These are phyloP conservation scores for Amanita thiersii DNA, from an alignment of 768 basidiomycete genomes.

Conservation along the genomic window DNA sequence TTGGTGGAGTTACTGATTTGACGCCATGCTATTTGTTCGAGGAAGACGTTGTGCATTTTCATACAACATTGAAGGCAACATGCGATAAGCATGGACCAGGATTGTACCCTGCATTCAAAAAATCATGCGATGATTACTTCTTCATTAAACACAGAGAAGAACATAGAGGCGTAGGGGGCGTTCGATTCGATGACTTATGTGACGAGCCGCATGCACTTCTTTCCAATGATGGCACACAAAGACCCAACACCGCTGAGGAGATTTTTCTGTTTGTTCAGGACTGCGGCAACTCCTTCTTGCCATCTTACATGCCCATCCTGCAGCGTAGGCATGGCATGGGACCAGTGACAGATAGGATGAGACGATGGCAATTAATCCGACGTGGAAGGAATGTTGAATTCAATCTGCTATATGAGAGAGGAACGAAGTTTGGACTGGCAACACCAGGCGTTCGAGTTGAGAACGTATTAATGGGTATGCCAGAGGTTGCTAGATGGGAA, in stretches of 20 bases:
- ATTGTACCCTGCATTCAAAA: slow-evolving; percentile 77
- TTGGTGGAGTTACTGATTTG: slow-evolving; percentile 91
- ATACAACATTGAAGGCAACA: slow-evolving; percentile 61
- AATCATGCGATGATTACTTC: slow-evolving; percentile 98
- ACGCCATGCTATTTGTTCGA: slow-evolving; percentile 90
- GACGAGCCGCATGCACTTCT: slow-evolving; percentile 57
- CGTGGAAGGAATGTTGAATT: slow-evolving; percentile 94
- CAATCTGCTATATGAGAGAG: slow-evolving; percentile 79
- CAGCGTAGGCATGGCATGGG: slow-evolving; percentile 39
- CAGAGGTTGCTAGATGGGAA: slow-evolving; percentile 85
- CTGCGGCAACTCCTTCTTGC: slow-evolving; percentile 75
- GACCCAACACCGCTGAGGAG: slow-evolving; percentile 53
- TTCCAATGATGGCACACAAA: slow-evolving; percentile 21
- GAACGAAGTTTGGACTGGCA: slow-evolving; percentile 79
- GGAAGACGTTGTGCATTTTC: slow-evolving; percentile 84
- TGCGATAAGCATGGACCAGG: slow-evolving; percentile 64
- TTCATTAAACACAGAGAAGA: slow-evolving; percentile 82
- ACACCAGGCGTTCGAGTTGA: slow-evolving; percentile 83
- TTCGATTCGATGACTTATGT: slow-evolving; percentile 94
- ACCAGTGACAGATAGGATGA: slow-evolving; percentile 55
- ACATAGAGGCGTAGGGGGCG: slow-evolving; percentile 80
- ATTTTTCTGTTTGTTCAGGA: slow-evolving; percentile 70
- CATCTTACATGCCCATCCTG: slow-evolving; percentile 86
- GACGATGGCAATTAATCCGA: slow-evolving; percentile 89
- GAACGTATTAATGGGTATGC: slow-evolving; percentile 84